Conservation (phyloP, 495 filamentous ascomycete species). For the Penicillium atrosanguineum region DNA sequence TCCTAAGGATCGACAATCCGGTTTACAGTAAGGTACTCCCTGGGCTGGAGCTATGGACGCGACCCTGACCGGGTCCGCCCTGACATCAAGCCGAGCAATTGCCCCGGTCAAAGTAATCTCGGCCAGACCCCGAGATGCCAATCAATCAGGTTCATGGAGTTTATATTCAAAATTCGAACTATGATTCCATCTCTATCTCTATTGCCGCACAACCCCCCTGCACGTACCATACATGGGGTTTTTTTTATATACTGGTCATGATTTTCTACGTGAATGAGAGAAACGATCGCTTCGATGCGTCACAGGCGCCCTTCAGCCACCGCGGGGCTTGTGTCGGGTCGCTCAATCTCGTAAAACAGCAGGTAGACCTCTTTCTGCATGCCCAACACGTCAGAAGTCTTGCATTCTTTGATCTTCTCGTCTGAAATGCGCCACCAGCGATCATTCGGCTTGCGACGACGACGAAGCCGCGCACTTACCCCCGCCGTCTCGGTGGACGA, state of each 20-base stretch:
- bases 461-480: conserved; percentile 41
- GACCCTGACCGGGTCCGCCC: background rate
- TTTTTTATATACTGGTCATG: conserved; percentile 3
- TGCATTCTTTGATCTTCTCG: conserved; percentile 92
- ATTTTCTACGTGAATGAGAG: conserved; percentile 1
- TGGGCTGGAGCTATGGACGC: background rate
- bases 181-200: background rate
- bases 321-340: conserved; percentile 17
- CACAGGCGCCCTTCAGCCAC: conserved; percentile 3
- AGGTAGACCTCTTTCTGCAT: conserved; percentile 98
- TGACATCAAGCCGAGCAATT: background rate
- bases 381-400: conserved; percentile 81
- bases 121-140: background rate
- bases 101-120: background rate
- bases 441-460: conserved; percentile 59
- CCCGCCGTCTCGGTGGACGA: conserved; percentile 21
- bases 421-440: conserved; percentile 99
- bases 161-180: background rate
- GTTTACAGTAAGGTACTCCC: background rate
- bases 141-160: background rate
- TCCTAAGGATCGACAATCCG: conserved; percentile 11
- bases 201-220: background rate
- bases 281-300: background rate
- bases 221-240: background rate
- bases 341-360: conserved; percentile 89